phyloP scores from a whole-genome alignment of 2,329 filamentous ascomycete species.

The Phoma sp. region DNA sequence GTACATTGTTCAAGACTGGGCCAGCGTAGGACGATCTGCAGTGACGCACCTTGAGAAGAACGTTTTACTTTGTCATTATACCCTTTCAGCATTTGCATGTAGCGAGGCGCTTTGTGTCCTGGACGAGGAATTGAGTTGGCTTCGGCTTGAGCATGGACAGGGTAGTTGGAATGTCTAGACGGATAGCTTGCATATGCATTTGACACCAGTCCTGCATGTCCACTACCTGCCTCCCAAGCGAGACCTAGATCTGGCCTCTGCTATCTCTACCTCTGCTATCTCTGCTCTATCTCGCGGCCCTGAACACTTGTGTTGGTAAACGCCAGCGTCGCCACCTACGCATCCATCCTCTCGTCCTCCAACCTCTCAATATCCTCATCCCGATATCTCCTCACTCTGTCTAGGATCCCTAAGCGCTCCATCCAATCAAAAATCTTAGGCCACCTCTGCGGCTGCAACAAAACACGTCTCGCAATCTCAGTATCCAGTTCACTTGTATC shows the following conservation, averaged over 20 bases:
- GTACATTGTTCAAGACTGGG: not conserved
- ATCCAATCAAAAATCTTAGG: not conserved
- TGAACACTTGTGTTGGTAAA: too few species aligned
- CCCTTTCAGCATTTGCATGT: slow-evolving; percentile 18
- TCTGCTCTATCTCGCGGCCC: not conserved
- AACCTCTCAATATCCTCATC: not conserved
- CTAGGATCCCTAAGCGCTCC: not conserved
- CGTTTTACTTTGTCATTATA: slow-evolving; percentile 22
- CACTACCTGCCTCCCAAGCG: not conserved
- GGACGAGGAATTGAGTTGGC: not conserved
- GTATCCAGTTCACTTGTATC: not conserved
- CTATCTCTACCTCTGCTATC: not conserved
- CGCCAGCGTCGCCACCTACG: too few species aligned
- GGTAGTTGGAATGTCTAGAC: not conserved
- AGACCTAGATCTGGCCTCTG: not conserved
- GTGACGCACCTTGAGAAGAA: not conserved
- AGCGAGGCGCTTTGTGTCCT: slow-evolving; percentile 13
- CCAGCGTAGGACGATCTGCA: not conserved
- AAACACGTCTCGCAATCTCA: not conserved
- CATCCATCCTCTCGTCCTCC: not conserved
- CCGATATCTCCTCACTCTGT: not conserved
- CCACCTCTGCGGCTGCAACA: slow-evolving; percentile 1
- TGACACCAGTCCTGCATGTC: not conserved
- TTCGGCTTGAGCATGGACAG: not conserved
- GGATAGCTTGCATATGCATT: slow-evolving; percentile 10